phyloP scores from a whole-genome alignment of 805 yeast genomes.

The Ogataea henricii region DNA sequence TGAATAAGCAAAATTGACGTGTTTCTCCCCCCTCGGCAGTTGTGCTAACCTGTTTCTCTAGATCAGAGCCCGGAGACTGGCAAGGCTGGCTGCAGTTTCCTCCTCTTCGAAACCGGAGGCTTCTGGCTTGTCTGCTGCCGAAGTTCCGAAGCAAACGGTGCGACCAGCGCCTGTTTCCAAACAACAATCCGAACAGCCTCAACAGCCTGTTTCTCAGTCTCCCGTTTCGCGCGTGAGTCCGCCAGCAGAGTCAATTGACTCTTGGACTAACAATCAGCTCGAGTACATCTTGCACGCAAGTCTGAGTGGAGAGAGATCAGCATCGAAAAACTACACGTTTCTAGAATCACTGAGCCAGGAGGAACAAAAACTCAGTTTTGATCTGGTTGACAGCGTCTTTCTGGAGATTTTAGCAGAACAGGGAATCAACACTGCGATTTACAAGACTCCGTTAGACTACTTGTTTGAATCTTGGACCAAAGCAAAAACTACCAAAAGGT shows the following conservation, averaged over 20 bases:
- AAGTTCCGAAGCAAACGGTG: background rate
- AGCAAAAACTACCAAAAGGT: slow-evolving; percentile 44
- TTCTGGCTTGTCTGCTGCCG: background rate
- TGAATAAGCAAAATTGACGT: background rate
- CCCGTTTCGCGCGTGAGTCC: background rate
- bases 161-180: slow-evolving; percentile 4
- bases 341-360: slow-evolving; percentile 31
- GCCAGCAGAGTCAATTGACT: slow-evolving; percentile 25
- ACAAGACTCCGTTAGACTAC: slow-evolving; percentile 45
- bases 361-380: slow-evolving; percentile 28
- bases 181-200: slow-evolving; percentile 3
- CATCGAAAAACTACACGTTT: slow-evolving; percentile 15
- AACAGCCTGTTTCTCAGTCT: background rate
- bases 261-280: slow-evolving; percentile 45
- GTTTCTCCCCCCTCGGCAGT: no score
- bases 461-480: slow-evolving; percentile 47
- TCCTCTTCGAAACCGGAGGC: slow-evolving; percentile 10
- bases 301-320: slow-evolving; percentile 28
- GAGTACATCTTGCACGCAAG: slow-evolving; percentile 41
- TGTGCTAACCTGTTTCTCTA: no score
- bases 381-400: slow-evolving; percentile 50
- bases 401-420: slow-evolving; percentile 57
- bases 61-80: slow-evolving; percentile 50
- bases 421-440: slow-evolving; percentile 41
- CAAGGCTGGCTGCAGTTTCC: slow-evolving; percentile 40